Percentiles rank a stretch among this genome's conserved stretches.
Evolutionary conservation across 208 protist species (phyloP).

Genomic region (Porcisia hertigi): DNA sequence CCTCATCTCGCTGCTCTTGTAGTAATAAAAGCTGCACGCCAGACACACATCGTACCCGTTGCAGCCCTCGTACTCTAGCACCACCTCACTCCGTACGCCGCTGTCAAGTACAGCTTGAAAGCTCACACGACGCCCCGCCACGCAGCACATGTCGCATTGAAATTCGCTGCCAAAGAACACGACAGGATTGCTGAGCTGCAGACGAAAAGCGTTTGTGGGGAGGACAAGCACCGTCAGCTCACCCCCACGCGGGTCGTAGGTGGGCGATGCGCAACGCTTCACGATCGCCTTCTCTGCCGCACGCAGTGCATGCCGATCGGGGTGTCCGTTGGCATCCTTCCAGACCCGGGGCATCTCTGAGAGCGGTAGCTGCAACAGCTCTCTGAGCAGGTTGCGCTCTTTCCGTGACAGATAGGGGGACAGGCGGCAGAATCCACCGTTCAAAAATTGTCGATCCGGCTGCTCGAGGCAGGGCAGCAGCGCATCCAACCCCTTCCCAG

Average conservation of each 20-base stretch:
- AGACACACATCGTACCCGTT: slow-evolving; percentile 49
- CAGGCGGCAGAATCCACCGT: slow-evolving; percentile 22
- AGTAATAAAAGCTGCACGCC: slow-evolving; percentile 44
- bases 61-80: slow-evolving; percentile 18
- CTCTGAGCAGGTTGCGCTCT: slow-evolving; percentile 16
- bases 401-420: slow-evolving; percentile 9
- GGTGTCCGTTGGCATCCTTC: neutral
- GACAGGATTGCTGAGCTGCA: slow-evolving; percentile 30
- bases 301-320: neutral
- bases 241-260: slow-evolving; percentile 16
- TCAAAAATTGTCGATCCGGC: slow-evolving; percentile 23
- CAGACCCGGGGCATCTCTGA: slow-evolving; percentile 6
- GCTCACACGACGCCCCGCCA: slow-evolving; percentile 3
- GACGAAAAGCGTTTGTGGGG: slow-evolving; percentile 27
- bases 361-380: slow-evolving; percentile 28
- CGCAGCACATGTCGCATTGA: slow-evolving; percentile 38
- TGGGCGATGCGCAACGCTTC: slow-evolving; percentile 26
- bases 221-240: slow-evolving; percentile 30
- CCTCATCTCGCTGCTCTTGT: slow-evolving; percentile 27
- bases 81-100: slow-evolving; percentile 24
- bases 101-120: slow-evolving; percentile 36
- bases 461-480: slow-evolving; percentile 30
- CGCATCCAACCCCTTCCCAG: slow-evolving; percentile 7
- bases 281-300: slow-evolving; percentile 14
- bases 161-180: slow-evolving; percentile 7